Percentiles rank a stretch among this genome's conserved stretches.
Evolutionary conservation across 768 basidiomycete species (phyloP).

Genomic region (Chlorophyllum brunneum): DNA sequence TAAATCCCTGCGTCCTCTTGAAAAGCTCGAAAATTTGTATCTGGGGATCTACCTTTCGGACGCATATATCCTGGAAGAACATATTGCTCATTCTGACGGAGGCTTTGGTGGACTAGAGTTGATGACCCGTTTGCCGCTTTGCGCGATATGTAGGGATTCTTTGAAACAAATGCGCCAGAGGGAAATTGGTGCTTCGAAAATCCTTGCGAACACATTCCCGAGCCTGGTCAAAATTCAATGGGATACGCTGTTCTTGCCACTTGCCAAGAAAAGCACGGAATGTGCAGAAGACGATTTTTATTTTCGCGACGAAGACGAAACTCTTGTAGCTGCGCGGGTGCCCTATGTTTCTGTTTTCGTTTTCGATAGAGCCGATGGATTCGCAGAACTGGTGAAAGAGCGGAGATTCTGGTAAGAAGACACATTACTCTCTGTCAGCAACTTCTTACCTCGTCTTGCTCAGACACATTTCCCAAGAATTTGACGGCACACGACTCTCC

Average conservation of each 20-base stretch:
- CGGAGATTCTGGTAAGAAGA: background rate
- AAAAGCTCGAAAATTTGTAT: constrained; percentile 44
- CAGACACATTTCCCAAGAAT: too few relatives aligned
- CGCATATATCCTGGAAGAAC: constrained; percentile 42
- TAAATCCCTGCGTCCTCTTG: constrained; percentile 41
- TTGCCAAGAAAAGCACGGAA: background rate
- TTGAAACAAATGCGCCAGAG: constrained; percentile 18
- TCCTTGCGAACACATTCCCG: background rate
- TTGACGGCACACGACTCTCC: too few relatives aligned
- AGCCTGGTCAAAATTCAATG: background rate
- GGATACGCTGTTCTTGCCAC: constrained; percentile 4
- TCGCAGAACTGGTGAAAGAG: background rate
- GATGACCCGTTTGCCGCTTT: constrained; percentile 30
- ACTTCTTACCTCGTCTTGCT: too few relatives aligned
- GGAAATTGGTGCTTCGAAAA: background rate
- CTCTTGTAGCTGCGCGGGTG: background rate
- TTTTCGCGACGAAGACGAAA: background rate
- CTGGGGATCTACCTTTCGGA: constrained; percentile 64
- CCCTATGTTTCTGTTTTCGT: background rate
- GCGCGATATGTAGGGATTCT: constrained; percentile 28
- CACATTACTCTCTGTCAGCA: background rate
- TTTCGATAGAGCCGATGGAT: background rate
- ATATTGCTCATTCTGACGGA: constrained; percentile 38
- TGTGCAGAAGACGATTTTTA: background rate
- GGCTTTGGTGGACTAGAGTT: constrained; percentile 21